phyloP scores from a whole-genome alignment of 495 filamentous ascomycete species.

The Hamigera avellanea region DNA sequence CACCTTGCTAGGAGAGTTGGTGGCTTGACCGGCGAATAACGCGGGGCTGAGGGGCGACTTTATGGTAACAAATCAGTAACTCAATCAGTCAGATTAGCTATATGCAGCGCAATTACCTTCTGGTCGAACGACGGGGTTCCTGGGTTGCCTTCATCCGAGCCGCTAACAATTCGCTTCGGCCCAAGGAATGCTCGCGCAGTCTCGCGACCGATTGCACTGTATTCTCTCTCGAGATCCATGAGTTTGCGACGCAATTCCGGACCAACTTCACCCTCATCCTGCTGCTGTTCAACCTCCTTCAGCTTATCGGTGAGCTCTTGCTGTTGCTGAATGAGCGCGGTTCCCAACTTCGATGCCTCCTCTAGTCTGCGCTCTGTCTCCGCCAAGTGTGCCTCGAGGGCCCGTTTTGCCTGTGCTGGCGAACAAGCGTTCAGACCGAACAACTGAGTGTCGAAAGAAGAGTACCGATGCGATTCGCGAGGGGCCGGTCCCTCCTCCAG shows the following conservation, averaged over 20 bases:
- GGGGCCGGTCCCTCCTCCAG: conserved; percentile 21
- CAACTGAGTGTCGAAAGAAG: conserved; percentile 65
- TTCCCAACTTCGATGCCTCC: conserved; percentile 80
- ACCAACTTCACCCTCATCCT: conserved; percentile 70
- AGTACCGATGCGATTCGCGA: conserved; percentile 56
- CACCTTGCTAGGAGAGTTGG: conserved; percentile 79
- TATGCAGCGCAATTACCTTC: conserved; percentile 29
- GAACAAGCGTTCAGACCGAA: conserved; percentile 70
- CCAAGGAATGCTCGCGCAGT: conserved; percentile 75
- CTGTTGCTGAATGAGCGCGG: conserved; percentile 72
- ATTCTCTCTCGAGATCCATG: conserved; percentile 81
- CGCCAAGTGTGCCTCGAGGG: conserved; percentile 78
- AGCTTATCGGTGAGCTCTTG: conserved; percentile 68
- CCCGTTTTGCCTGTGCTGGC: conserved; percentile 74
- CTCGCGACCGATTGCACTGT: conserved; percentile 87
- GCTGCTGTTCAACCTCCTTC: conserved; percentile 70
- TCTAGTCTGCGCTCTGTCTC: conserved; percentile 87
- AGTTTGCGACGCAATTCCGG: conserved; percentile 76
- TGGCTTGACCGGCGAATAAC: conserved; percentile 75
- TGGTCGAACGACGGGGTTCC: conserved; percentile 53
- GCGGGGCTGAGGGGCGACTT: conserved; percentile 64
- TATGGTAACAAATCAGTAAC: neutral
- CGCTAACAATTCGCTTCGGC: conserved; percentile 66
- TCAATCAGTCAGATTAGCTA: neutral
- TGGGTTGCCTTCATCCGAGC: conserved; percentile 41